Percentiles rank a stretch among this genome's conserved stretches.
Evolutionary conservation across 257 asterid genomes (phyloP).

Genomic region (Solanum corneliomulleri): DNA sequence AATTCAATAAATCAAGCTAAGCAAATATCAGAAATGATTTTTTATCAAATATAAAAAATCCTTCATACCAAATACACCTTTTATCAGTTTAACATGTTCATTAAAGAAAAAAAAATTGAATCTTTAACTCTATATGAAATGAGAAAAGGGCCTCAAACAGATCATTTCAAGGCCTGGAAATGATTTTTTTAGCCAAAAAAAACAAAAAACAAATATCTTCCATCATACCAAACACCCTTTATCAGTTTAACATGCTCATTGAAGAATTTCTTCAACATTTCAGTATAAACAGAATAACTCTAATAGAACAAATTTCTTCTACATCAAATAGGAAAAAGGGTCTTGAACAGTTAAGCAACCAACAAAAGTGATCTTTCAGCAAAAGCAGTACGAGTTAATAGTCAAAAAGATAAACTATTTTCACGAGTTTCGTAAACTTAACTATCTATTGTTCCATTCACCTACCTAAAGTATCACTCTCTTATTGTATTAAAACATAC

Average conservation of each 20-base stretch:
- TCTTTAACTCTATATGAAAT: neutral
- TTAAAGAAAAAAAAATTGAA: neutral
- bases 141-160: neutral
- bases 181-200: neutral
- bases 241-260: neutral
- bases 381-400: neutral
- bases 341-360: neutral
- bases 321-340: neutral
- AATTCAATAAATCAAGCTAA: neutral
- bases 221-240: neutral
- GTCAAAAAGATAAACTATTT: neutral
- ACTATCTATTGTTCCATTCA: neutral
- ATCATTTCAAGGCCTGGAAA: neutral
- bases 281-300: neutral
- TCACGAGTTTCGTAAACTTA: neutral
- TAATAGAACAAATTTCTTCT: neutral
- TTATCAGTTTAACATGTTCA: neutral
- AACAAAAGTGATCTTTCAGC: neutral
- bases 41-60: neutral
- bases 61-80: neutral
- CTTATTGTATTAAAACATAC: neutral
- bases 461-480: neutral
- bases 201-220: neutral
- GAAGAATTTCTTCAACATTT: neutral
- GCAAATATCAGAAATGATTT: neutral